Conservation (phyloP, 495 filamentous ascomycete genomes). For the Penicillium egyptiacum region DNA sequence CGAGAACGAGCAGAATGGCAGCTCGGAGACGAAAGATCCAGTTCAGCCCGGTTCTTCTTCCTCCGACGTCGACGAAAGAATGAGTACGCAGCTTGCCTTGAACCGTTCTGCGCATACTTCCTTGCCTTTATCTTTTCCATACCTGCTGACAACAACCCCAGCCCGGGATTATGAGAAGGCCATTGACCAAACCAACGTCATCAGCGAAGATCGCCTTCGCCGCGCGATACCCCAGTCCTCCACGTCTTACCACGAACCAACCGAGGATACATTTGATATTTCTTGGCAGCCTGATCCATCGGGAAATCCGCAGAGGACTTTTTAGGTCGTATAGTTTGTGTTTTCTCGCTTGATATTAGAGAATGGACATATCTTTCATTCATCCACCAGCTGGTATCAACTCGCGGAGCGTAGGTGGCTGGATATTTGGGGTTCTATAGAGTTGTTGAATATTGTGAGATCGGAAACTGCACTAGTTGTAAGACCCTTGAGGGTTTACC, state of each 20-base stretch:
- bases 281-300: constrained; percentile 12
- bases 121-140: not conserved
- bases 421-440: not conserved
- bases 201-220: constrained; percentile 8
- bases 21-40: not conserved
- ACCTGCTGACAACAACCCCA: not conserved
- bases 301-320: constrained; percentile 5
- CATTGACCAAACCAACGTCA: constrained; percentile 11
- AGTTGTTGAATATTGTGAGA: not conserved
- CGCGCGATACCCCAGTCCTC: constrained; percentile 9
- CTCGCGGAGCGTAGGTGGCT: not conserved
- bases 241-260: constrained; percentile 8
- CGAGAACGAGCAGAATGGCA: not conserved
- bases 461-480: not conserved
- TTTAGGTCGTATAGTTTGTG: not conserved
- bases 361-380: not conserved
- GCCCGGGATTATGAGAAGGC: constrained; percentile 16
- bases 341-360: not conserved
- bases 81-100: not conserved
- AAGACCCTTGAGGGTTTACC: too few relatives aligned
- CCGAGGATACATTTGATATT: constrained; percentile 12
- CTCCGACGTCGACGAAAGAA: constrained; percentile 7
- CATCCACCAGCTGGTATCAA: not conserved
- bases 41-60: not conserved
- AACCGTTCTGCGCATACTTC: not conserved